A percentile compares a stretch with the other conserved stretches of the same genome.
Conservation (phyloP, 2,329 filamentous ascomycete genomes). For the Colletotrichum somersetense region DNA sequence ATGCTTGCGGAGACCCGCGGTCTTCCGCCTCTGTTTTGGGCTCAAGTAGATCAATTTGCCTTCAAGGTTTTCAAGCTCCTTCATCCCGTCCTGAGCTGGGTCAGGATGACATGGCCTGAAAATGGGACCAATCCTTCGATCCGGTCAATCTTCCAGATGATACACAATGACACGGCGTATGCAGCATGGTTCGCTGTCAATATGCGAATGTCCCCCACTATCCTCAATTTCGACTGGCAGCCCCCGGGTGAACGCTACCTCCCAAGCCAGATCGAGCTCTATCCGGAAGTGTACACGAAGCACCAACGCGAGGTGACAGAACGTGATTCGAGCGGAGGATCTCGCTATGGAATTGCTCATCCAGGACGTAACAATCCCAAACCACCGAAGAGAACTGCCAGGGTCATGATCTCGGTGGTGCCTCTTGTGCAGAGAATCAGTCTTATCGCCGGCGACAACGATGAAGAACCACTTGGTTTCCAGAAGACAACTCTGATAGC, state of each 20-base stretch:
- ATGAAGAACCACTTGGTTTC: slow-evolving; percentile 14
- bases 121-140: slow-evolving; percentile 8
- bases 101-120: slow-evolving; percentile 30
- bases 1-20: slow-evolving; percentile 44
- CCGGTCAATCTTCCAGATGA: slow-evolving; percentile 19
- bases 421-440: slow-evolving; percentile 47
- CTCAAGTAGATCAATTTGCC: slow-evolving; percentile 48
- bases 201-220: slow-evolving; percentile 45
- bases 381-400: slow-evolving; percentile 34
- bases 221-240: slow-evolving; percentile 46
- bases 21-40: slow-evolving; percentile 49
- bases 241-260: slow-evolving; percentile 47
- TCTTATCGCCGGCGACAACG: slow-evolving; percentile 14
- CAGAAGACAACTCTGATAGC: slow-evolving; percentile 45
- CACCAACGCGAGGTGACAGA: slow-evolving; percentile 31
- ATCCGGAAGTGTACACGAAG: slow-evolving; percentile 40
- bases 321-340: neutral
- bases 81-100: slow-evolving; percentile 45
- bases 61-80: slow-evolving; percentile 45
- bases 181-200: slow-evolving; percentile 50
- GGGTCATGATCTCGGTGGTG: slow-evolving; percentile 51
- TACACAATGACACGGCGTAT: slow-evolving; percentile 49
- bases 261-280: slow-evolving; percentile 44
- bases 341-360: neutral
- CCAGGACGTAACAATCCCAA: neutral